Evolutionary conservation across 1,284 basidiomycete genomes (phyloP).

Genomic region (Flammula alnicola): DNA sequence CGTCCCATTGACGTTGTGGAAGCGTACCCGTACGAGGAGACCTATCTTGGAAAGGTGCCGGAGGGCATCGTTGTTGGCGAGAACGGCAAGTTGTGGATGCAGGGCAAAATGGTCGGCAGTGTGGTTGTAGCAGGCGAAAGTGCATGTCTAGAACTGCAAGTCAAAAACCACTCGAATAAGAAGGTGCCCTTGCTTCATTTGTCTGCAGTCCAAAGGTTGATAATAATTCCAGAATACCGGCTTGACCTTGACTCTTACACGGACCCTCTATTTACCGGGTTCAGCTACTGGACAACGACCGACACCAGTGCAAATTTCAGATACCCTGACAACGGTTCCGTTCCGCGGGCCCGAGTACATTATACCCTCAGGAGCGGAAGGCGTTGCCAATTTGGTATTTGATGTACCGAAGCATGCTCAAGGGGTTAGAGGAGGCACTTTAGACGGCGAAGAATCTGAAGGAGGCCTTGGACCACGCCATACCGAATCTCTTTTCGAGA

Average conservation of each 20-base stretch:
- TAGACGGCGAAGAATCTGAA: constrained; percentile 47
- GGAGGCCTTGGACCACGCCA: constrained; percentile 26
- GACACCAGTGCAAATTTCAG: constrained; percentile 55
- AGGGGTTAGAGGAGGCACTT: constrained; percentile 61
- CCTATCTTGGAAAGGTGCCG: constrained; percentile 41
- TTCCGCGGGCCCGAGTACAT: constrained; percentile 75
- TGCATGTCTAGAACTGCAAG: constrained; percentile 72
- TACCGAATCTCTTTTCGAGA: constrained; percentile 65
- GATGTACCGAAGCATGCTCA: constrained; percentile 68
- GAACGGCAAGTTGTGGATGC: constrained; percentile 77
- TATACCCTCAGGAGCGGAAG: constrained; percentile 71
- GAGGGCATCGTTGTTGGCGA: constrained; percentile 72
- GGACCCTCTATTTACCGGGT: constrained; percentile 60
- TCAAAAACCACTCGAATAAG: constrained; percentile 78
- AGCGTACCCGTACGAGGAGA: constrained; percentile 43
- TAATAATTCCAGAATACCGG: constrained; percentile 59
- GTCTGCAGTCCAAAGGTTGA: constrained; percentile 10
- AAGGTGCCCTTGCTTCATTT: constrained; percentile 51
- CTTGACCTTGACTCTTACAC: constrained; percentile 59
- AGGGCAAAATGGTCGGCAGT: constrained; percentile 65
- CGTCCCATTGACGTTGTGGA: constrained; percentile 70
- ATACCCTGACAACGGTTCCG: constrained; percentile 67
- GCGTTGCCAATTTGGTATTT: constrained; percentile 75
- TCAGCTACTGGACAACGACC: constrained; percentile 45
- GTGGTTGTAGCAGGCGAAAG: constrained; percentile 68